Evolutionary conservation across 768 basidiomycete genomes (phyloP), one percentile per base, ranked within the genome.

Genomic region (Amanita pseudoporphyria): DNA sequence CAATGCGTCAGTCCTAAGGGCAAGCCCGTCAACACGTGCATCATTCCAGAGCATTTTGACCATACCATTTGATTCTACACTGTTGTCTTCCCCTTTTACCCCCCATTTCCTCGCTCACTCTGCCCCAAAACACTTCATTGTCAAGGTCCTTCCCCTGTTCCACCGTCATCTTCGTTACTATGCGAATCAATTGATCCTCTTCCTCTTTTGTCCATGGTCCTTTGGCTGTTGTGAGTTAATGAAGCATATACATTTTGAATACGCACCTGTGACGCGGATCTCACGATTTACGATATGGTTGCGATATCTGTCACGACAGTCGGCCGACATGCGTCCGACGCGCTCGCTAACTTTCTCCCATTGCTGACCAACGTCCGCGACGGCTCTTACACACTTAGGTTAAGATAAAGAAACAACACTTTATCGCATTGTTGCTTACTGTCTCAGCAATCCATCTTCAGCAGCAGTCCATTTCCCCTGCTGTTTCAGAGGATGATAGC

Each of bases 41-140:
- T 19, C 49, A 41, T 22, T 9, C 16, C 40, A 26, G 13, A 12
- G 30, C 41, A 28, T 28, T 30, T 26, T 45, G 40, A n/a, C 36
- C 64, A 47, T 52, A 87, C 87, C 89, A 92, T 76, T 92, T 92
- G 38, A 85, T 86, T 42, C 89, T 75, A 68, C 89, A 91, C 62
- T 92, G 89, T 57, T 89, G 85, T 54, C 88, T 73, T 31, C 82
- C 81, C 43, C 89, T 76, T 42, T 64, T 82, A 19, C 80, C 78
- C 33, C 81, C 84, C 89, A 92, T 91, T 40, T 74, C 72, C 43
- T 82, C 75, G 53, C 81, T 82, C 33, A 92, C 85, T 46, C 73
- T 72, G 13, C 80, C 78, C 89, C 89, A 92, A 64, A 88, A 90
- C 30, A 90, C 79, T 54, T 91, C 88, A 47, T 78, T 81, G 49